These are phyloP conservation scores for Saposhnikovia divaricata DNA, from an alignment of 129 eudicot genomes.

Conservation along the genomic window DNA sequence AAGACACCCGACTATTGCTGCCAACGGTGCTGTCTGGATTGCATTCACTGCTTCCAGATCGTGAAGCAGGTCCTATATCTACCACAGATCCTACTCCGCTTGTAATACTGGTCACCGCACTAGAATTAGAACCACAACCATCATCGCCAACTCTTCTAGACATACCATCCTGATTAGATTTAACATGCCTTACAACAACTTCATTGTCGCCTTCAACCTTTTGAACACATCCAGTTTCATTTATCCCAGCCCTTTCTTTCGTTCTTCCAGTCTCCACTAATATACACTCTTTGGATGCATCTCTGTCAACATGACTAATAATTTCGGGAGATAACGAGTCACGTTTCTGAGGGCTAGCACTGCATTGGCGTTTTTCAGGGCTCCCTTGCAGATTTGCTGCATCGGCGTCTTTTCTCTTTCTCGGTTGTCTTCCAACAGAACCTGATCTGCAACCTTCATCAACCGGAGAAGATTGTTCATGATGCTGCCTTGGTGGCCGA, in stretches of 20 bases:
- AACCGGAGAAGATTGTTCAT: slow-evolving; percentile 13
- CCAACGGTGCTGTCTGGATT: slow-evolving; percentile 21
- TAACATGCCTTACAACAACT: not conserved
- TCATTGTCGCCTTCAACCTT: slow-evolving; percentile 14
- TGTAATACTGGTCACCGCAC: slow-evolving; percentile 19
- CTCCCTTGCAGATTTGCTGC: slow-evolving; percentile 9
- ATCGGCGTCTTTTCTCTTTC: slow-evolving; percentile 37
- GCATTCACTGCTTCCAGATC: slow-evolving; percentile 13
- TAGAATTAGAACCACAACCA: slow-evolving; percentile 19
- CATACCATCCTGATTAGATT: slow-evolving; percentile 4
- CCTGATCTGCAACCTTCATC: slow-evolving; percentile 21
- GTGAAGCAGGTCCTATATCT: slow-evolving; percentile 15
- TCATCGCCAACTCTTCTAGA: slow-evolving; percentile 18
- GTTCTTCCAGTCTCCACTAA: not conserved
- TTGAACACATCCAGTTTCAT: not conserved
- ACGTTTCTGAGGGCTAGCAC: slow-evolving; percentile 16
- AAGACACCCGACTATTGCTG: slow-evolving; percentile 19
- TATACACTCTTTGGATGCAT: slow-evolving; percentile 10
- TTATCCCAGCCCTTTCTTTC: not conserved
- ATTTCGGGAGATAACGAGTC: slow-evolving; percentile 52
- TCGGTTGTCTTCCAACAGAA: slow-evolving; percentile 31
- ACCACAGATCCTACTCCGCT: slow-evolving; percentile 7
- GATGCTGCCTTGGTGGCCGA: slow-evolving; percentile 35
- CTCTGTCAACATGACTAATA: slow-evolving; percentile 20
- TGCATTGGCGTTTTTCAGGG: not conserved